A percentile compares a stretch with the other conserved stretches of the same genome.
Evolutionary conservation across 257 asterid species (phyloP).

Genomic region (Cruciata laevipes): DNA sequence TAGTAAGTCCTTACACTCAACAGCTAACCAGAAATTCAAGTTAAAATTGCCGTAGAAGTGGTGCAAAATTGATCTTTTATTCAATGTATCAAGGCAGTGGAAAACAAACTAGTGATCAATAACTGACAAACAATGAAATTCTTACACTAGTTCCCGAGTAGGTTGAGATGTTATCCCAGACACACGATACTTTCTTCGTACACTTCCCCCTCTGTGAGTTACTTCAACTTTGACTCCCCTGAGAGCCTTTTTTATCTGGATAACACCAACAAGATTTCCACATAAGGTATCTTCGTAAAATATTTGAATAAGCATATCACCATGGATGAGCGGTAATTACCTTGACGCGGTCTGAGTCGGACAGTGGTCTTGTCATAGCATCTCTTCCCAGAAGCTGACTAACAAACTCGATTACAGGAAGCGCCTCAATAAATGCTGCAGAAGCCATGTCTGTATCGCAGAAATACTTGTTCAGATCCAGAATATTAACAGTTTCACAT

Average conservation of each 20-base stretch:
- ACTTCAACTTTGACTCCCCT: slow-evolving; percentile 99
- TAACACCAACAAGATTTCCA: neutral
- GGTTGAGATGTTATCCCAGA: slow-evolving; percentile 92
- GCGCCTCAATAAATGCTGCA: slow-evolving; percentile 96
- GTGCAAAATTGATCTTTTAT: neutral
- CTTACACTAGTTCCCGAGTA: slow-evolving; percentile 93
- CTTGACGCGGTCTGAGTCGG: slow-evolving; percentile 91
- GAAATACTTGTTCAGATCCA: slow-evolving; percentile 5
- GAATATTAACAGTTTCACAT: neutral
- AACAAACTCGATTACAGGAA: slow-evolving; percentile 91
- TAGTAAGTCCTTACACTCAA: neutral
- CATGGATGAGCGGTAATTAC: slow-evolving; percentile 22
- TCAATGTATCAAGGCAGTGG: neutral
- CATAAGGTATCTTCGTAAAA: neutral
- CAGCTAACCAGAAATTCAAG: neutral
- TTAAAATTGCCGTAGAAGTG: neutral
- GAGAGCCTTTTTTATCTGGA: slow-evolving; percentile 91
- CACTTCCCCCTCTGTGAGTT: slow-evolving; percentile 89
- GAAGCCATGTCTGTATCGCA: slow-evolving; percentile 83
- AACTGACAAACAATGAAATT: neutral
- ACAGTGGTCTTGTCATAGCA: slow-evolving; percentile 71
- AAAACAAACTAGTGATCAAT: neutral
- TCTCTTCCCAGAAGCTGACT: slow-evolving; percentile 89
- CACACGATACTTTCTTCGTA: slow-evolving; percentile 89
- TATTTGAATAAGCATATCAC: neutral